phyloP scores from a whole-genome alignment of 805 yeast genomes.

The Candida sanyiensis region DNA sequence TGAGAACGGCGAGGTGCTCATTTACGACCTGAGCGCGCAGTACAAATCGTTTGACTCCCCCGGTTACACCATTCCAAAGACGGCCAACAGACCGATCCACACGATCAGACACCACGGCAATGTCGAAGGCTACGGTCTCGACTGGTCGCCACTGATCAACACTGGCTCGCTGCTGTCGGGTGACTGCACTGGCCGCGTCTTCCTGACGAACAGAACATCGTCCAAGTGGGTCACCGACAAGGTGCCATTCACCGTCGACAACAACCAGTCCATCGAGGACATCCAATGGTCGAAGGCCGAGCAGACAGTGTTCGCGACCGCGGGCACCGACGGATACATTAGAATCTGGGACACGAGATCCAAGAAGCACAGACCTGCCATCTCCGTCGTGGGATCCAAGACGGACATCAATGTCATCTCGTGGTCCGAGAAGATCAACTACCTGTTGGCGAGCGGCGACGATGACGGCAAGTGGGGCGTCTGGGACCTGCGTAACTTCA shows the following conservation, averaged over 20 bases:
- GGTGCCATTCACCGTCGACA: conserved; percentile 58
- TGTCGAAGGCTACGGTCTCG: conserved; percentile 96
- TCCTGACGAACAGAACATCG: conserved; percentile 69
- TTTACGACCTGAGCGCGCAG: conserved; percentile 79
- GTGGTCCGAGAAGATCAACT: conserved; percentile 86
- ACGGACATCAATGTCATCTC: conserved; percentile 92
- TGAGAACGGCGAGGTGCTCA: conserved; percentile 84
- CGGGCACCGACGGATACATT: conserved; percentile 85
- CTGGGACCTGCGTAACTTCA: conserved; percentile 91
- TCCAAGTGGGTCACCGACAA: conserved; percentile 83
- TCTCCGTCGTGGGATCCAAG: conserved; percentile 72
- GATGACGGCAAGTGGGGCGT: conserved; percentile 98
- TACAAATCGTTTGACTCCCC: conserved; percentile 81
- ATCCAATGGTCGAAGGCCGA: conserved; percentile 95
- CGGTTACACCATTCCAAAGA: conserved; percentile 75
- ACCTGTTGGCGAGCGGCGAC: conserved; percentile 90
- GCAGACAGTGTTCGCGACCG: conserved; percentile 90
- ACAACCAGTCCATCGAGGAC: conserved; percentile 84
- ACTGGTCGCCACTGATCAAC: conserved; percentile 85
- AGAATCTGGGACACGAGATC: conserved; percentile 97
- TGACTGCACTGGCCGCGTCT: conserved; percentile 80
- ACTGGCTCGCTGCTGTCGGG: conserved; percentile 85
- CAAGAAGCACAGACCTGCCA: conserved; percentile 84
- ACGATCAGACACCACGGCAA: conserved; percentile 82
- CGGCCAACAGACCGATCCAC: conserved; percentile 72